Conservation (phyloP, 2,329 filamentous ascomycete species). For the Exophiala alcalophila region DNA sequence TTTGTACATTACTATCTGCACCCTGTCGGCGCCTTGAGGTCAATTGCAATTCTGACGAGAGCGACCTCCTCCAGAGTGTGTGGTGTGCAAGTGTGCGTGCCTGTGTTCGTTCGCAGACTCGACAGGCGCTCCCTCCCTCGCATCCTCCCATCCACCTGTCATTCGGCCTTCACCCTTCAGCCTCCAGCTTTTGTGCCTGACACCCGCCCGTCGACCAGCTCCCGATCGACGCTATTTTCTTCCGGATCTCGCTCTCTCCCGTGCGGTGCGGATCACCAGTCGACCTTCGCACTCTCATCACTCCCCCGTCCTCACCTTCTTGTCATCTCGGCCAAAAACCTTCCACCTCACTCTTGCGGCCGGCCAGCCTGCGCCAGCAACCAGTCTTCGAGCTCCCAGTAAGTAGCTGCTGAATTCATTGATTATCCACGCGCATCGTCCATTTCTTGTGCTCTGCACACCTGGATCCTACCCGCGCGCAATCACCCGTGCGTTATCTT, state of each 20-base stretch:
- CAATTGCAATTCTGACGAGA: slow-evolving; percentile 1
- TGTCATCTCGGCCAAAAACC: slow-evolving; percentile 1
- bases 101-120: slow-evolving; percentile 1
- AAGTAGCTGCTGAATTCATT: neutral
- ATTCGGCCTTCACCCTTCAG: neutral
- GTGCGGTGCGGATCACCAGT: too few species aligned
- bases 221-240: slow-evolving; percentile 24
- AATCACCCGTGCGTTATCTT: too few species aligned
- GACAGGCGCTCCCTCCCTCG: too few species aligned
- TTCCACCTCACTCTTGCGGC: slow-evolving; percentile 1
- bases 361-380: neutral
- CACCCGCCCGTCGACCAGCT: slow-evolving; percentile 14
- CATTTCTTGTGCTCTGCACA: too few species aligned
- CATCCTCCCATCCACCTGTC: too few species aligned
- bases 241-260: slow-evolving; percentile 17
- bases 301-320: slow-evolving; percentile 8
- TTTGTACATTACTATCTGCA: slow-evolving; percentile 15
- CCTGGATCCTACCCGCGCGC: too few species aligned
- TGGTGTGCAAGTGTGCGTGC: neutral
- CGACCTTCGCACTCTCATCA: slow-evolving; percentile 17
- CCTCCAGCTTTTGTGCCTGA: slow-evolving; percentile 8
- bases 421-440: slow-evolving; percentile 3
- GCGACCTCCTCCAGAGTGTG: slow-evolving; percentile 1
- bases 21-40: slow-evolving; percentile 5
- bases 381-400: neutral